A percentile compares a stretch with the other conserved stretches of the same genome.
phyloP scores from a whole-genome alignment of 2,329 filamentous ascomycete species.

The Metarhizium humberi region DNA sequence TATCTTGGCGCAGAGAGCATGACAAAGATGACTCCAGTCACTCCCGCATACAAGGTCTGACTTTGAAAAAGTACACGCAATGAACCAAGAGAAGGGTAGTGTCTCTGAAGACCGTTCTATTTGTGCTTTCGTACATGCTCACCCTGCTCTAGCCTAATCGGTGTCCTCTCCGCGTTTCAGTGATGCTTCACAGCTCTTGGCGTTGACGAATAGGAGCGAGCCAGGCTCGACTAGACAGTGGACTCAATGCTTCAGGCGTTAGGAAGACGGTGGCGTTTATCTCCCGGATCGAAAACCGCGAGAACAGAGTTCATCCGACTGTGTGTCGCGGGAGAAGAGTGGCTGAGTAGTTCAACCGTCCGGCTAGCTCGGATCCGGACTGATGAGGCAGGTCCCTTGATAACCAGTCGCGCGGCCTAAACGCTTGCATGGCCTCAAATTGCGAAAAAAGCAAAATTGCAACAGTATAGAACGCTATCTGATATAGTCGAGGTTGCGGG shows the following conservation, averaged over 20 bases:
- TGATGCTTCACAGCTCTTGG: not conserved
- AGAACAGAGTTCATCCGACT: not conserved
- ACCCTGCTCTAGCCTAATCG: not conserved
- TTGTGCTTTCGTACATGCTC: not conserved
- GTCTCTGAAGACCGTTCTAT: too few relatives aligned
- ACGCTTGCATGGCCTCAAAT: not conserved
- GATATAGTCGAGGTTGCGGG: too few relatives aligned
- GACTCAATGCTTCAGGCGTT: not conserved
- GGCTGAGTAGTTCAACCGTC: too few relatives aligned
- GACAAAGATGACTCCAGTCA: not conserved
- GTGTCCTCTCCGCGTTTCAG: not conserved
- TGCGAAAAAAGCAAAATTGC: not conserved
- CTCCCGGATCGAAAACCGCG: not conserved
- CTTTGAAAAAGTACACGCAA: not conserved
- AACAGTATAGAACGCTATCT: not conserved
- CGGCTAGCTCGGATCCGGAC: too few relatives aligned
- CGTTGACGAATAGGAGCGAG: not conserved
- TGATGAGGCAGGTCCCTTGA: too few relatives aligned
- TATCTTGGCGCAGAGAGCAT: not conserved
- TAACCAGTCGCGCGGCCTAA: too few relatives aligned
- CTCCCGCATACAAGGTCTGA: not conserved
- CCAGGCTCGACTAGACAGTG: not conserved
- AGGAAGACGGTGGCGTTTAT: too few relatives aligned
- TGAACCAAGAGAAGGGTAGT: not conserved
- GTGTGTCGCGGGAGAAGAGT: too few relatives aligned